A percentile compares a stretch with the other conserved stretches of the same genome.
These are phyloP conservation scores for Hericium alpestre DNA, from an alignment of 768 basidiomycete species.

Conservation along the genomic window DNA sequence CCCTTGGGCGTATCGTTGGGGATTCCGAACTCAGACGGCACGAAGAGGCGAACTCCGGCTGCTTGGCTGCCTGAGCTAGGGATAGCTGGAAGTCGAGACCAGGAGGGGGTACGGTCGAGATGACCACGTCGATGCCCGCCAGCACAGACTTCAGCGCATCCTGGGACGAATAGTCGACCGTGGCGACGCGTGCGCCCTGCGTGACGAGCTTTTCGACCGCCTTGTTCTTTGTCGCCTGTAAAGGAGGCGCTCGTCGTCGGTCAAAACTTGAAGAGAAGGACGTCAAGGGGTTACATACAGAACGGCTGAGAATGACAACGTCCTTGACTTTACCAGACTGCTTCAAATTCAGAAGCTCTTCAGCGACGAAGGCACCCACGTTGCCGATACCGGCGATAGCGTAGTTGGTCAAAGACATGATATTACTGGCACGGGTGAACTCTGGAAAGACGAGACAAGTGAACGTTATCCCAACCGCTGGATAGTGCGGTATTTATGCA, in stretches of 20 bases:
- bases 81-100: conserved; percentile 6
- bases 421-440: background rate
- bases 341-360: conserved; percentile 13
- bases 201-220: conserved; percentile 2
- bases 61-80: conserved; percentile 12
- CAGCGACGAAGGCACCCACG: conserved; percentile 9
- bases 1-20: conserved; percentile 4
- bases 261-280: background rate
- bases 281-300: conserved; percentile 1
- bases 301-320: conserved; percentile 8
- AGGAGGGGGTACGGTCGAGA: conserved; percentile 5
- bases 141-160: conserved; percentile 9
- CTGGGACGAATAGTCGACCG: conserved; percentile 5
- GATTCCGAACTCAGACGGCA: conserved; percentile 20
- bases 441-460: background rate
- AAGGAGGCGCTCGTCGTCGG: background rate
- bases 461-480: background rate
- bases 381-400: conserved; percentile 11
- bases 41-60: conserved; percentile 10
- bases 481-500: no score
- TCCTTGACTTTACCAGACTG: conserved; percentile 4
- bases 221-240: background rate
- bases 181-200: conserved; percentile 6
- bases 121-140: conserved; percentile 8
- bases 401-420: conserved; percentile 10